Percentiles rank a stretch among this genome's conserved stretches.
These are phyloP conservation scores for Alternaria triticina DNA, from an alignment of 2,329 filamentous ascomycete genomes.

Conservation along the genomic window DNA sequence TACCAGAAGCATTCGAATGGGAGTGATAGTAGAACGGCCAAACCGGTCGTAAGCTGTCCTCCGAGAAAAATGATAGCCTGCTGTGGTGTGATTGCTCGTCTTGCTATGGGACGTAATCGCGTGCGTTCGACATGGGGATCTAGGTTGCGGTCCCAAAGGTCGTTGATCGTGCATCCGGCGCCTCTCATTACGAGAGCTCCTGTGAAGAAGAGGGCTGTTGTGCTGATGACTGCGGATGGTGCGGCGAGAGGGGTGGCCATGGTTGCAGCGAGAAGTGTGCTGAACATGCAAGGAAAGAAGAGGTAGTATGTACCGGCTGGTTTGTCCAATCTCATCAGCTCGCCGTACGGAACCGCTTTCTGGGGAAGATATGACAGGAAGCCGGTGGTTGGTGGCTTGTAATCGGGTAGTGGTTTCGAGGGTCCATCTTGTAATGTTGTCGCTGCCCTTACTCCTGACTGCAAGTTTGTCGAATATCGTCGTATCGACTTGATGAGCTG, in stretches of 20 bases:
- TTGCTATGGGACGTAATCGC: conserved; percentile 78
- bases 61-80: conserved; percentile 78
- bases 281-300: conserved; percentile 85
- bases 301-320: conserved; percentile 84
- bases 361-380: conserved; percentile 72
- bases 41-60: conserved; percentile 73
- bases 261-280: conserved; percentile 78
- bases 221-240: conserved; percentile 67
- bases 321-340: conserved; percentile 81
- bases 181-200: conserved; percentile 86
- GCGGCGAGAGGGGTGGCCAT: conserved; percentile 67
- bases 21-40: conserved; percentile 78
- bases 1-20: conserved; percentile 77
- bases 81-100: conserved; percentile 75
- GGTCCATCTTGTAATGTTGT: conserved; percentile 14
- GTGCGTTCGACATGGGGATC: conserved; percentile 81
- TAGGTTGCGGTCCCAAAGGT: conserved; percentile 87
- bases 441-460: conserved; percentile 22
- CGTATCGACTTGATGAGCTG: conserved; percentile 9
- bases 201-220: conserved; percentile 71
- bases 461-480: background rate
- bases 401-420: conserved; percentile 47
- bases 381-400: conserved; percentile 73
- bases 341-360: conserved; percentile 79
- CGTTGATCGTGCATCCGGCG: conserved; percentile 87